These are phyloP conservation scores for Ustilago sp. DNA, from an alignment of 1,284 basidiomycete genomes.

Conservation along the genomic window DNA sequence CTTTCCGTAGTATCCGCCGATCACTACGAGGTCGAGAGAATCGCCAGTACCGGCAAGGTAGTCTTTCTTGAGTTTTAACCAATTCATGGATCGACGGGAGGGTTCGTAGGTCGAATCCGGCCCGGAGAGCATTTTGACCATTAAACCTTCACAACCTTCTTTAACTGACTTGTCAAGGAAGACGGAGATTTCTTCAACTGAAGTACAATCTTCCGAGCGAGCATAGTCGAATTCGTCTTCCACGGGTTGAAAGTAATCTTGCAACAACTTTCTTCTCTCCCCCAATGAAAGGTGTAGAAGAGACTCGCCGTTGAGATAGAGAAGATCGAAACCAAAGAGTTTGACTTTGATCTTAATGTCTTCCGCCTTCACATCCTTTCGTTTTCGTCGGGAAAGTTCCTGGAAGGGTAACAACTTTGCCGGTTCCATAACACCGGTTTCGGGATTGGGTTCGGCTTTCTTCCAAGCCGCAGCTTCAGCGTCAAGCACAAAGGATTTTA, in stretches of 20 bases:
- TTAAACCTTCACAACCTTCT: slow-evolving; percentile 94
- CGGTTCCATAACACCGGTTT: slow-evolving; percentile 26
- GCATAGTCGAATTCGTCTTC: slow-evolving; percentile 93
- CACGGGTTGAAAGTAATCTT: slow-evolving; percentile 83
- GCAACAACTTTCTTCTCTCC: slow-evolving; percentile 79
- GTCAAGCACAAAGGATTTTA: slow-evolving; percentile 91
- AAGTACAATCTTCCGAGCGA: slow-evolving; percentile 86
- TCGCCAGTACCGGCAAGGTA: slow-evolving; percentile 91
- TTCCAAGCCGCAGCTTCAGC: slow-evolving; percentile 97
- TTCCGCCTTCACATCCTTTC: slow-evolving; percentile 95
- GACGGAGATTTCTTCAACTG: slow-evolving; percentile 90
- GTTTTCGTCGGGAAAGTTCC: slow-evolving; percentile 91
- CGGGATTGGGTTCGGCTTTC: slow-evolving; percentile 71
- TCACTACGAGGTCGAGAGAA: slow-evolving; percentile 94
- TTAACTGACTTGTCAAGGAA: slow-evolving; percentile 97
- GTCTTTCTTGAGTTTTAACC: slow-evolving; percentile 80
- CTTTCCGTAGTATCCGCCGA: slow-evolving; percentile 96
- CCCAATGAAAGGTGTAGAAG: slow-evolving; percentile 34
- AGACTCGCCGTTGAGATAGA: slow-evolving; percentile 88
- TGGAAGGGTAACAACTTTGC: slow-evolving; percentile 92
- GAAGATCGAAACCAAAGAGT: slow-evolving; percentile 92
- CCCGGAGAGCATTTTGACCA: slow-evolving; percentile 98
- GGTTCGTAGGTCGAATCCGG: slow-evolving; percentile 94
- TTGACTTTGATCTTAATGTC: slow-evolving; percentile 96
- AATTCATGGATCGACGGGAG: slow-evolving; percentile 92